Percentiles rank a stretch among this genome's conserved stretches.
Conservation (phyloP, 78 protist genomes). For the Reticulomyxa filosa region DNA sequence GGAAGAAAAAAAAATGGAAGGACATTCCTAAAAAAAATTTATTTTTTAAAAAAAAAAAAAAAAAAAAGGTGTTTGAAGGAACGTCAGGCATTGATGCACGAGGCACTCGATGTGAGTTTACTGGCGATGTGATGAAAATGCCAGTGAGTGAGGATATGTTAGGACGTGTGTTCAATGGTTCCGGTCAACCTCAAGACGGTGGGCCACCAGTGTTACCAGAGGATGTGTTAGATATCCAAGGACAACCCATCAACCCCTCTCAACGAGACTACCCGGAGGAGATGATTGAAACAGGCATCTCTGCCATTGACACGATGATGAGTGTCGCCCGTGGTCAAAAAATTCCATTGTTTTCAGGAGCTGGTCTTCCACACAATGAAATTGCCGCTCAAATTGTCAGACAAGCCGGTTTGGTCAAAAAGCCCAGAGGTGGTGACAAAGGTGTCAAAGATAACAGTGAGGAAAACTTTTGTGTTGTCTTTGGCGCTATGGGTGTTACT, state of each 20-base stretch:
- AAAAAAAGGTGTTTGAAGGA: slow-evolving; percentile 97
- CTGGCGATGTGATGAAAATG: slow-evolving; percentile 71
- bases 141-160: slow-evolving; percentile 95
- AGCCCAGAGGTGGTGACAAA: too few relatives aligned
- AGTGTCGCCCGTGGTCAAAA: slow-evolving; percentile 99
- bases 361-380: slow-evolving; percentile 96
- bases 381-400: slow-evolving; percentile 97
- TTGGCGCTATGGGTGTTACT: slow-evolving; percentile 99
- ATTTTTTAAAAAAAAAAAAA: too few relatives aligned
- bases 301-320: slow-evolving; percentile 95
- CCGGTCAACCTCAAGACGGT: slow-evolving; percentile 95
- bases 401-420: too few relatives aligned
- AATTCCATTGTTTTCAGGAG: slow-evolving; percentile 99
- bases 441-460: slow-evolving; percentile 59
- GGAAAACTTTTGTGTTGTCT: slow-evolving; percentile 93
- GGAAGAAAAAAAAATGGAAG: too few relatives aligned
- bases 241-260: slow-evolving; percentile 93
- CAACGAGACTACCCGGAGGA: slow-evolving; percentile 92
- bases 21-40: too few relatives aligned
- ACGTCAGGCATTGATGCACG: slow-evolving; percentile 91
- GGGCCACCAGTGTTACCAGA: slow-evolving; percentile 61
- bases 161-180: slow-evolving; percentile 96
- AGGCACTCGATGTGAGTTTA: slow-evolving; percentile 70
- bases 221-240: slow-evolving; percentile 78
- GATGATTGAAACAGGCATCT: slow-evolving; percentile 99